Evolutionary conservation across 2,329 filamentous ascomycete genomes (phyloP).

Genomic region (Ophioceras dolichostomum): DNA sequence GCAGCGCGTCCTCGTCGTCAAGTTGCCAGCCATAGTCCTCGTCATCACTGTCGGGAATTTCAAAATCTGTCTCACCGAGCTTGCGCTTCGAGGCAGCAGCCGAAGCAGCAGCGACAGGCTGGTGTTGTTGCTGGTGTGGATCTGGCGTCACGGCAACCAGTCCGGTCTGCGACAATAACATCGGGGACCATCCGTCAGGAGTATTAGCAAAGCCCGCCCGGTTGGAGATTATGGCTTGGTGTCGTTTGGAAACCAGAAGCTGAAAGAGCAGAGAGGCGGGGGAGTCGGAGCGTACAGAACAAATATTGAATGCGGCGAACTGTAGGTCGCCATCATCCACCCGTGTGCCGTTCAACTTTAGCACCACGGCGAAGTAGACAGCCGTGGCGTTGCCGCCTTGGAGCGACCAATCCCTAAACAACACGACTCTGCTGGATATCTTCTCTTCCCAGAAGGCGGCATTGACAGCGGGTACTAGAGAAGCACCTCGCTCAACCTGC

Average conservation of each 20-base stretch:
- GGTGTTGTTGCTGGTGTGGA: slow-evolving; percentile 21
- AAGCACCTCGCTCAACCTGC: slow-evolving; percentile 51
- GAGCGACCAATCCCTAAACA: slow-evolving; percentile 69
- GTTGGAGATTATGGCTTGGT: too few species aligned
- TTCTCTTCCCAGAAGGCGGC: slow-evolving; percentile 71
- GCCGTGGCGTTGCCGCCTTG: slow-evolving; percentile 30
- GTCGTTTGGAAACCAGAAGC: slow-evolving; percentile 1
- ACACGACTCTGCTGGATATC: slow-evolving; percentile 57
- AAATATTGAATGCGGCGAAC: slow-evolving; percentile 36
- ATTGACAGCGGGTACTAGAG: slow-evolving; percentile 63
- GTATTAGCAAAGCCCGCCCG: too few species aligned
- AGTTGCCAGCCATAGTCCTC: slow-evolving; percentile 65
- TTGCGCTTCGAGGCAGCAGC: slow-evolving; percentile 46
- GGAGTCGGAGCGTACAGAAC: slow-evolving; percentile 27
- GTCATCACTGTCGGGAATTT: slow-evolving; percentile 51
- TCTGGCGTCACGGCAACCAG: slow-evolving; percentile 28
- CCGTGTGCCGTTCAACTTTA: slow-evolving; percentile 48
- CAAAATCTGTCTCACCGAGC: slow-evolving; percentile 43
- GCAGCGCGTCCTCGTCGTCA: slow-evolving; percentile 49
- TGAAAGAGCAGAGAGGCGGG: too few species aligned
- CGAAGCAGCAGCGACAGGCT: slow-evolving; percentile 11
- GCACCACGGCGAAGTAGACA: slow-evolving; percentile 48
- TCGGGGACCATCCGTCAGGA: too few species aligned
- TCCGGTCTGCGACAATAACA: slow-evolving; percentile 26
- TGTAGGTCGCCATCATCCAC: slow-evolving; percentile 25